Conservation (phyloP, 768 basidiomycete genomes). For the Tulasnella sp. region DNA sequence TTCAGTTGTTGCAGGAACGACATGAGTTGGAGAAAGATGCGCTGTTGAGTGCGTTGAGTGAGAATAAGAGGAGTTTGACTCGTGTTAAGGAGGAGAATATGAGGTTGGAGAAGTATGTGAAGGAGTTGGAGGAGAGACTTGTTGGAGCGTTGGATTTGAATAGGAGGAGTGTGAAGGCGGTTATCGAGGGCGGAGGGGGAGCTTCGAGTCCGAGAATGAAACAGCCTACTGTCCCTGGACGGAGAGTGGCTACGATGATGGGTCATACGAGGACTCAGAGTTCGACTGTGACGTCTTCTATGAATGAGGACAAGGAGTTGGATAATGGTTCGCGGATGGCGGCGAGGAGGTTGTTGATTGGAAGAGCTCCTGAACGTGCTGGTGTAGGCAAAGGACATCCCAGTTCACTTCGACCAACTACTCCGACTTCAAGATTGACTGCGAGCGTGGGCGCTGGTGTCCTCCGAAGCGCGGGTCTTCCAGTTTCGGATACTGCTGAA, state of each 20-base stretch:
- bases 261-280: background rate
- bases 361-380: background rate
- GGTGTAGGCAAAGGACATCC: background rate
- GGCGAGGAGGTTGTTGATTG: background rate
- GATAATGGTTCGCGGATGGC: background rate
- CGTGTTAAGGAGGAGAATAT: background rate
- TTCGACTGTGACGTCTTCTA: background rate
- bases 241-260: background rate
- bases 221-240: background rate
- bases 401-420: too few species aligned
- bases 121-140: conserved; percentile 14
- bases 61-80: conserved; percentile 11
- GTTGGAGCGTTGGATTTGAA: conserved; percentile 6
- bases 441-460: background rate
- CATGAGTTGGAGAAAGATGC: conserved; percentile 17
- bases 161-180: conserved; percentile 10
- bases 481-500: background rate
- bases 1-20: conserved; percentile 12
- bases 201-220: background rate
- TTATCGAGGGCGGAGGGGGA: conserved; percentile 4
- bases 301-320: background rate
- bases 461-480: background rate
- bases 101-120: conserved; percentile 10
- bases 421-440: background rate
- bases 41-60: conserved; percentile 10